Evolutionary conservation across 257 asterid genomes (phyloP), one percentile per base, ranked within the genome.

Genomic region (Craterostigma plantagineum): DNA sequence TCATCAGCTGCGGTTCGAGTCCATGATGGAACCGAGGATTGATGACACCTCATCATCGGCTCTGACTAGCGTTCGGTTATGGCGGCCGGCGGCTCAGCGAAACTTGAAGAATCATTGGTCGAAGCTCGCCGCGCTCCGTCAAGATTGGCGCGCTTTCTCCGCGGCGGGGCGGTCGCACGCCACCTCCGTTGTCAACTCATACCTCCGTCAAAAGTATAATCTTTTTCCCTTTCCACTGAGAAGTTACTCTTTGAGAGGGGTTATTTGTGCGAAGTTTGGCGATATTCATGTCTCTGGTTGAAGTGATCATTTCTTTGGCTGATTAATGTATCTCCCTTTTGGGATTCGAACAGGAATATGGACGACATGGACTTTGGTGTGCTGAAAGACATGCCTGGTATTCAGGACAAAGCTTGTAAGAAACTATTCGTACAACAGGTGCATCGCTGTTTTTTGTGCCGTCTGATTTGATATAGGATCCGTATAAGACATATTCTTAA

Each of bases 81-180:
- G 97, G 97, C 73, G 71, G 52, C 95, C 93, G 9, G 75, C 70
- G 9, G 93, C 95, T 43, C 95, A 82, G 50, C 66, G 92, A 3
- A 87, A 87, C 64, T 46, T 87, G 14, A 63, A 73, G 68, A 82
- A 87, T 61, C 95, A 87, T 33, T 87, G 95, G 95, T 71, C 91
- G 35, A 76, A 76, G 55, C 64, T 87, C 60, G 55, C 56, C 42
- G 63, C 72, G 42, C 73, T 71, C 33, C 55, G 73, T 46, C 72
- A 59, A 7, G 81, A 82, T 33, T 87, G 98, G 98, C 57, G 50
- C 51, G 56, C 83, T 18, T 55, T 70, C 35, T 56, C 82, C 38
- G 45, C 91, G 15, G 11, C 63, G n/a, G 75, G 72, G 60, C 91
- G 81, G 50, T 63, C 81, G 38, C 72, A 82, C 42, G 95, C 92